phyloP scores from a whole-genome alignment of 139 green algal species.

The Micromonas commoda region DNA sequence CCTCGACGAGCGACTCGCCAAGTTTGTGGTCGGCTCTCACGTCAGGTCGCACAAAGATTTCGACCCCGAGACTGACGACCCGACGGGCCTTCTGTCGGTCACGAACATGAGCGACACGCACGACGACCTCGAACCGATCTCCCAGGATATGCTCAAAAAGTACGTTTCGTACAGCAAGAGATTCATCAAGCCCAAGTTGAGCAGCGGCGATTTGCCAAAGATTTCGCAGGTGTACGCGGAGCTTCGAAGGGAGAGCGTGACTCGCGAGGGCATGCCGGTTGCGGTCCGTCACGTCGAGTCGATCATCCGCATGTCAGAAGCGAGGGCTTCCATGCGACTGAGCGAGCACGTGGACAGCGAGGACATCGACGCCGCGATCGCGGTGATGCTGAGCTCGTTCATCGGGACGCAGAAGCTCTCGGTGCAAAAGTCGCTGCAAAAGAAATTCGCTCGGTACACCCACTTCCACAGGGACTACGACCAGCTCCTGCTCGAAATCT shows the following conservation, averaged over 20 bases:
- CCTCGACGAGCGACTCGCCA: constrained; percentile 77
- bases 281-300: constrained; percentile 93
- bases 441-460: constrained; percentile 65
- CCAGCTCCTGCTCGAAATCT: constrained; percentile 52
- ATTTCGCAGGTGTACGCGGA: constrained; percentile 73
- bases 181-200: constrained; percentile 61
- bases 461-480: constrained; percentile 44
- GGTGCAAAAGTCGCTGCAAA: constrained; percentile 76
- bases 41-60: constrained; percentile 53
- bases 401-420: constrained; percentile 91
- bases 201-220: constrained; percentile 61
- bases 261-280: constrained; percentile 88
- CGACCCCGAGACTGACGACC: constrained; percentile 8
- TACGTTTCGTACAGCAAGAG: constrained; percentile 96
- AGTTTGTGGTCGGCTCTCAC: constrained; percentile 89
- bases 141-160: constrained; percentile 88
- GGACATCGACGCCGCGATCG: constrained; percentile 50
- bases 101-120: background rate
- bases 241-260: constrained; percentile 58
- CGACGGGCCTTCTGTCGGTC: background rate
- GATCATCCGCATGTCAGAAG: constrained; percentile 96
- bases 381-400: constrained; percentile 90
- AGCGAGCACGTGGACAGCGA: constrained; percentile 66
- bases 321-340: constrained; percentile 92
- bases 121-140: constrained; percentile 50